Evolutionary conservation across 306 rosid genomes (phyloP), one percentile per base, ranked within the genome.

Genomic region (Vicia sativa): DNA sequence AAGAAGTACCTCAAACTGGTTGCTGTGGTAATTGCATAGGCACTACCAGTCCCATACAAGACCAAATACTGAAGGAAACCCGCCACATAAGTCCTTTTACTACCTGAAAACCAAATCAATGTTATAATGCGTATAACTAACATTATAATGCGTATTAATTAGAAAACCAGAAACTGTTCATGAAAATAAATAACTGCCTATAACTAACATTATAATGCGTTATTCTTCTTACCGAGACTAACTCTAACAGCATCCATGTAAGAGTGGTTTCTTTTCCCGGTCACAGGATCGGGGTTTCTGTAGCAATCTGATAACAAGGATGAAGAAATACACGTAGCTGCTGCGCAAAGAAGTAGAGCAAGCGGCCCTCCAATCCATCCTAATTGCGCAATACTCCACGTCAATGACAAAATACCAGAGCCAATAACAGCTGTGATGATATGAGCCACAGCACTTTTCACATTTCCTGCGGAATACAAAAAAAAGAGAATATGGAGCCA

Each of bases 401-500:
- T 89, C 64, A 89, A 79, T 38, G 96, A 87, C 42, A 89, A 74
- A 68, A 89, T 86, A 12, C 96, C 89, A 46, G 89, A 48, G 56
- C 96, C 92, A 57, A 89, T 87, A 50, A 89, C 89, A 49, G 87
- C 92, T 7, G 92, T 87, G 0, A 87, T 85, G 74, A 89, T 89
- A 75, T 89, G 92, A 52, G 93, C 93, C 60, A 85, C 78, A 29
- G 78, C 82, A 70, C 65, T 83, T 71, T 28, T 62, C n/a, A 87
- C 11, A 61, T 80, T 87, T 65, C 89, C 89, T 87, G 84, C 21
- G 35, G 55, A 49, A 18, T 45, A n/a, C n/a, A n/a, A n/a, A n/a
- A n/a, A n/a, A n/a, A n/a, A n/a, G n/a, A n/a, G n/a, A n/a, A n/a
- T n/a, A n/a, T n/a, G n/a, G n/a, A n/a, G n/a, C n/a, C n/a, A n/a